These are phyloP conservation scores for Wickerhamomyces queroliae DNA, from an alignment of 805 yeast species.

Conservation along the genomic window DNA sequence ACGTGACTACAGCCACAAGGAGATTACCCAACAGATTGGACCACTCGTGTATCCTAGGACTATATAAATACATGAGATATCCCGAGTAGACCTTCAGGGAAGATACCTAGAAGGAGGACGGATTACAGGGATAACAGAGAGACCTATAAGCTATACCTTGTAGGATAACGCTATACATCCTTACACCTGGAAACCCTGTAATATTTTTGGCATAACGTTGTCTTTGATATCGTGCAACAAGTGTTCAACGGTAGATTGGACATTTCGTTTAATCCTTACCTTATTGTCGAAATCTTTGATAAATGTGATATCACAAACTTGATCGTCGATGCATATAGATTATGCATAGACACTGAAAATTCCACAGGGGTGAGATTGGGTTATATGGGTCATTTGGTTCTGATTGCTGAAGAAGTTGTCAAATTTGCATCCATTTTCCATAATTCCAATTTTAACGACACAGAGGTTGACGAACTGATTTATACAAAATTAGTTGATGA, in stretches of 20 bases:
- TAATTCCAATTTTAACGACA: constrained; percentile 19
- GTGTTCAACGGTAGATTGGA: constrained; percentile 70
- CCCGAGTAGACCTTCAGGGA: too few species aligned
- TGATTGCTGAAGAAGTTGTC: constrained; percentile 94
- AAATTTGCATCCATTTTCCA: constrained; percentile 52
- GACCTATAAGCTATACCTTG: too few species aligned
- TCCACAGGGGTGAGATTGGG: constrained; percentile 71
- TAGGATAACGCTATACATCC: too few species aligned
- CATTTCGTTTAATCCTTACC: constrained; percentile 65
- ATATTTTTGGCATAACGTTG: constrained; percentile 81
- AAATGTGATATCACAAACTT: constrained; percentile 52
- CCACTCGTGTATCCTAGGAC: too few species aligned
- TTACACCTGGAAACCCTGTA: too few species aligned
- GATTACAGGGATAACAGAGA: too few species aligned
- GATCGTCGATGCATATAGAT: constrained; percentile 59
- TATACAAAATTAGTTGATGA: constrained; percentile 28
- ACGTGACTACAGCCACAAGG: too few species aligned
- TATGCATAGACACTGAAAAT: constrained; percentile 55
- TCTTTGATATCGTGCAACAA: constrained; percentile 79
- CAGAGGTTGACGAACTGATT: constrained; percentile 19
- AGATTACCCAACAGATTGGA: too few species aligned
- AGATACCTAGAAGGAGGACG: too few species aligned
- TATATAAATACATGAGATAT: too few species aligned
- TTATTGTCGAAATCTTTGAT: constrained; percentile 56
- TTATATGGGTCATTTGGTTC: constrained; percentile 92